phyloP scores from a whole-genome alignment of 441 rosid species.

The Manihot esculenta region DNA sequence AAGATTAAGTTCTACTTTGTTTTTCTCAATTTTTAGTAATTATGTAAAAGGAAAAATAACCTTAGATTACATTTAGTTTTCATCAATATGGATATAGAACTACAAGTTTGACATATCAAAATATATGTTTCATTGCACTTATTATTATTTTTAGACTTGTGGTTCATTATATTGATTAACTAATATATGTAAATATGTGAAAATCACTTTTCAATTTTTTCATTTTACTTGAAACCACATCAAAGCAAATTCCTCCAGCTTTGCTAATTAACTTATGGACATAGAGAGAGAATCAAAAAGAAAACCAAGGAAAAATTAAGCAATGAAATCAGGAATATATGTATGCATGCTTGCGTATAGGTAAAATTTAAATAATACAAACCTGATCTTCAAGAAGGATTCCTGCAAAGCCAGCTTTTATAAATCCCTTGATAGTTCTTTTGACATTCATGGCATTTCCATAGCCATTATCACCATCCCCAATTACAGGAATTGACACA shows the following conservation, averaged over 20 bases:
- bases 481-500: constrained; percentile 76
- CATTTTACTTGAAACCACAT: neutral
- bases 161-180: neutral
- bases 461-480: constrained; percentile 83
- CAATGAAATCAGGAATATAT: neutral
- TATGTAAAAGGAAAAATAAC: too few relatives aligned
- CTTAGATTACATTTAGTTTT: too few relatives aligned
- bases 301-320: neutral
- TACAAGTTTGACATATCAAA: too few relatives aligned
- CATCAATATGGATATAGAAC: too few relatives aligned
- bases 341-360: neutral
- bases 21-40: too few relatives aligned
- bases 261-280: neutral
- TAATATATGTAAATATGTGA: neutral
- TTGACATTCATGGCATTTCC: constrained; percentile 88
- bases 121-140: too few relatives aligned
- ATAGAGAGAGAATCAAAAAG: neutral
- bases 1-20: too few relatives aligned
- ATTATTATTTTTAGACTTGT: too few relatives aligned
- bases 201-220: neutral
- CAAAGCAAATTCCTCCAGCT: neutral
- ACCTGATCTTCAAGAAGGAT: constrained; percentile 89
- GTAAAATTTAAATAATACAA: constrained; percentile 7
- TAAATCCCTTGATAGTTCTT: constrained; percentile 81
- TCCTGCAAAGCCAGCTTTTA: constrained; percentile 84